Base-by-base conservation (phyloP, 148 eudicot species). In the Drosera capensis region DNA sequence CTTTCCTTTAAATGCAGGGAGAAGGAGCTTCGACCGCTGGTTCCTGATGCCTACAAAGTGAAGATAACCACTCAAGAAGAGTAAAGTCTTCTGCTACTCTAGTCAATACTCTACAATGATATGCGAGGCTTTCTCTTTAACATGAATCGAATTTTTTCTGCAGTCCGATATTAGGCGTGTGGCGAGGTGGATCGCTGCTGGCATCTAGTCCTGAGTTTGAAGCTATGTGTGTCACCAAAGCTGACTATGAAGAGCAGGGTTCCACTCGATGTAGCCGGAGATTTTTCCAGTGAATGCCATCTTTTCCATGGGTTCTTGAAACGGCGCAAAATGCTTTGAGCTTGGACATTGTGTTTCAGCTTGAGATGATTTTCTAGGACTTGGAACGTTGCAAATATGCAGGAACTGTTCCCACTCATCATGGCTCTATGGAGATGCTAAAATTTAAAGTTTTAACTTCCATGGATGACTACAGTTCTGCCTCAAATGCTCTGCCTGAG, bases 161-260 rank as follows among this genome's bases (percentile, higher is more conserved):
- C 71, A 90, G 99, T 65, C 99, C 99, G 18, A 64, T 85, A 56
- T 58, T 76, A 62, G 99, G 99, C 45, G 95, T 90, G 55, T 90
- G 99, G 99, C 77, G 94, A 48, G 99, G 99, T 56, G 99, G 95
- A 25, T 90, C 95, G 24, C 93, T 85, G 52, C 64, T 90, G 60
- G 99, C 99, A 36, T 85, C 99, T 19, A 90, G 88, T 67, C 99
- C 95, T 53, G 99, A 85, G 48, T 90, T 90, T 68, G 99, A 90
- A 21, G 24, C 84, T 21, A 85, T 81, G 95, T 90, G 95, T 25
- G 82, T 78, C 45, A 78, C 95, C 56, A 90, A 90, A 64, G 77
- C 79, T 20, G 99, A 90, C 45, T 90, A 84, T 22, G 99, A 90
- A 67, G 99, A 90, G 68, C 71, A 75, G 49, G 99, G 99, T 14